Evolutionary conservation across 106 monocot genomes (phyloP).

Genomic region (Platanthera zijinensis): DNA sequence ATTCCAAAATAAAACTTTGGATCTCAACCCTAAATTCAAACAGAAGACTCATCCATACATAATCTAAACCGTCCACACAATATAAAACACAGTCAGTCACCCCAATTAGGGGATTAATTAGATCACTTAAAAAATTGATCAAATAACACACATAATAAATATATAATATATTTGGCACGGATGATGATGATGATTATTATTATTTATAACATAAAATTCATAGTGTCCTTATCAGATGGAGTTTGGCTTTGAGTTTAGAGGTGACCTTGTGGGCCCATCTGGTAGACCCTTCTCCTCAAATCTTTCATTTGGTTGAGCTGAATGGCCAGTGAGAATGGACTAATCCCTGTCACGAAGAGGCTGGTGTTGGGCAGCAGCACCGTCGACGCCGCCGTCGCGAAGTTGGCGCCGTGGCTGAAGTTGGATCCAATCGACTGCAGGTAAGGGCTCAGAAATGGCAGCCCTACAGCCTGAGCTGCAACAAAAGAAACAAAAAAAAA

Average conservation of each 20-base stretch:
- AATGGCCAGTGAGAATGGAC: constrained; percentile 57
- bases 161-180: no score
- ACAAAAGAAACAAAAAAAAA: not conserved
- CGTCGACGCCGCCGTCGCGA: constrained; percentile 42
- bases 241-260: not conserved
- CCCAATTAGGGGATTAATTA: no score
- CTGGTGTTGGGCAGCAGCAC: constrained; percentile 67
- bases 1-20: no score
- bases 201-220: no score
- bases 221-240: no score
- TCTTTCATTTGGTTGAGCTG: constrained; percentile 72
- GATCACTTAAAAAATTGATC: no score
- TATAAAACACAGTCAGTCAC: no score
- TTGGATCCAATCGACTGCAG: constrained; percentile 57
- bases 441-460: constrained; percentile 88
- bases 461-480: constrained; percentile 55
- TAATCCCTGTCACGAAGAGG: constrained; percentile 57
- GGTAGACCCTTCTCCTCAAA: constrained; percentile 25
- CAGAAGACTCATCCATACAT: no score
- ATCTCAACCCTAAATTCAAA: no score
- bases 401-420: constrained; percentile 42
- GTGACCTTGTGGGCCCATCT: not conserved
- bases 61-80: no score
- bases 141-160: no score
- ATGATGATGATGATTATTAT: no score